These are phyloP conservation scores for Purshia tridentata DNA, from an alignment of 306 rosid genomes.

Conservation along the genomic window DNA sequence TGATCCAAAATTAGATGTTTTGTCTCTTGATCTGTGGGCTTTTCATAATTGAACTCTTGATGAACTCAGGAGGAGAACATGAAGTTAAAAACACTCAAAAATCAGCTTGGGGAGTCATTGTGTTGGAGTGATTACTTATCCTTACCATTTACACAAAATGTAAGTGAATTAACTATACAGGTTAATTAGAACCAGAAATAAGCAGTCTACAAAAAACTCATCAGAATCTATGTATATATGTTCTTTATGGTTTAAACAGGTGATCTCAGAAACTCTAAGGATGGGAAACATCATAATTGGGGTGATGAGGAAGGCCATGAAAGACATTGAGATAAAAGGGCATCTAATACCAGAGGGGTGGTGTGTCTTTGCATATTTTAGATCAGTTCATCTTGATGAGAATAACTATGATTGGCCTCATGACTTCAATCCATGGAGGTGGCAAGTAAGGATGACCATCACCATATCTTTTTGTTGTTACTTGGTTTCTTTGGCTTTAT, in stretches of 20 bases:
- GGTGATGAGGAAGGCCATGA: slow-evolving; percentile 85
- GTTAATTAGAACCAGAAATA: not conserved
- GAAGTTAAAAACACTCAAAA: slow-evolving; percentile 64
- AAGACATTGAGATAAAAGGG: slow-evolving; percentile 84
- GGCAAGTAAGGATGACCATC: slow-evolving; percentile 65
- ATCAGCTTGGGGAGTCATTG: slow-evolving; percentile 63
- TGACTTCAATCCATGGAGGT: slow-evolving; percentile 97
- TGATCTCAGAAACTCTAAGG: slow-evolving; percentile 84
- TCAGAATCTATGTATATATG: not conserved
- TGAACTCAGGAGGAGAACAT: slow-evolving; percentile 74
- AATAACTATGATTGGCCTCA: slow-evolving; percentile 67
- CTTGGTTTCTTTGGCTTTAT: not conserved
- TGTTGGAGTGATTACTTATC: slow-evolving; percentile 84
- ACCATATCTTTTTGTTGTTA: not conserved
- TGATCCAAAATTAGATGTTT: not conserved
- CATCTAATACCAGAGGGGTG: slow-evolving; percentile 80
- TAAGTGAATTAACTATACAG: slow-evolving; percentile 29
- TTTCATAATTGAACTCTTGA: slow-evolving; percentile 13
- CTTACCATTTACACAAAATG: slow-evolving; percentile 82
- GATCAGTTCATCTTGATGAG: slow-evolving; percentile 94
- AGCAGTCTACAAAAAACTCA: not conserved
- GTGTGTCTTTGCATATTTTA: slow-evolving; percentile 71
- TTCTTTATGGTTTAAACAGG: slow-evolving; percentile 32
- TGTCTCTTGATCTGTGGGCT: slow-evolving; percentile 14
- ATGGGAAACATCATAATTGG: slow-evolving; percentile 83